phyloP scores from a whole-genome alignment of 2,329 filamentous ascomycete genomes.

The Hymenoscyphus fructigenus region DNA sequence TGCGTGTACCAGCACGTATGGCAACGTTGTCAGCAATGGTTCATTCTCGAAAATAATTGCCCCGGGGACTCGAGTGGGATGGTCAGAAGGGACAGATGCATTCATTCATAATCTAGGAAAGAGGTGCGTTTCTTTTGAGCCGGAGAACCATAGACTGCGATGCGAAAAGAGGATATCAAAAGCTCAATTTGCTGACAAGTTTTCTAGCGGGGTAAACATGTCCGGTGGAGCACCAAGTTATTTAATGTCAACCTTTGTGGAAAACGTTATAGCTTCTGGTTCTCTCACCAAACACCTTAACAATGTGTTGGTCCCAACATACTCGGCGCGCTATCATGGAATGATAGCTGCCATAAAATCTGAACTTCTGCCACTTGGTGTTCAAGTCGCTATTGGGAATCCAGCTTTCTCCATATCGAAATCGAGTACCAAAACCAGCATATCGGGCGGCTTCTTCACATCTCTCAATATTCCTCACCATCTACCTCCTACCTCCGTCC shows the following conservation, averaged over 20 bases:
- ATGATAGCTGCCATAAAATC: constrained; percentile 22
- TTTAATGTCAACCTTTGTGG: too few species aligned
- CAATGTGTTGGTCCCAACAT: too few species aligned
- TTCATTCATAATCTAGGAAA: constrained; percentile 59
- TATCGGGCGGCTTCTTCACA: constrained; percentile 64
- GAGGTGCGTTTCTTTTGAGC: constrained; percentile 28
- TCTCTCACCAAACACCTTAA: too few species aligned
- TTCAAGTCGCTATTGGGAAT: constrained; percentile 18
- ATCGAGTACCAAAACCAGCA: constrained; percentile 7
- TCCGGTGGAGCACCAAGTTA: constrained; percentile 20
- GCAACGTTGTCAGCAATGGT: constrained; percentile 64
- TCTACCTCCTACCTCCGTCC: constrained; percentile 40
- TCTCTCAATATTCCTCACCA: constrained; percentile 56
- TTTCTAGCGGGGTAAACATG: constrained; percentile 54
- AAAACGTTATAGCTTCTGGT: too few species aligned
- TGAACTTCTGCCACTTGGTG: constrained; percentile 27
- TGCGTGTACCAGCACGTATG: constrained; percentile 58
- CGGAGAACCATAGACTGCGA: constrained; percentile 39
- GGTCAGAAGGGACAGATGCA: constrained; percentile 59
- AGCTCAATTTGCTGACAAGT: constrained; percentile 48
- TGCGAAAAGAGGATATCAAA: constrained; percentile 34
- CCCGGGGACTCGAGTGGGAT: constrained; percentile 61
- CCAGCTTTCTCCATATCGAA: constrained; percentile 3
- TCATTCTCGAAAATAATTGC: constrained; percentile 67
- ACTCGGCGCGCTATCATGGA: too few species aligned